These are phyloP conservation scores for Pancytospora epiphaga DNA, from an alignment of 371 early-diverging fungal species.

Conservation along the genomic window DNA sequence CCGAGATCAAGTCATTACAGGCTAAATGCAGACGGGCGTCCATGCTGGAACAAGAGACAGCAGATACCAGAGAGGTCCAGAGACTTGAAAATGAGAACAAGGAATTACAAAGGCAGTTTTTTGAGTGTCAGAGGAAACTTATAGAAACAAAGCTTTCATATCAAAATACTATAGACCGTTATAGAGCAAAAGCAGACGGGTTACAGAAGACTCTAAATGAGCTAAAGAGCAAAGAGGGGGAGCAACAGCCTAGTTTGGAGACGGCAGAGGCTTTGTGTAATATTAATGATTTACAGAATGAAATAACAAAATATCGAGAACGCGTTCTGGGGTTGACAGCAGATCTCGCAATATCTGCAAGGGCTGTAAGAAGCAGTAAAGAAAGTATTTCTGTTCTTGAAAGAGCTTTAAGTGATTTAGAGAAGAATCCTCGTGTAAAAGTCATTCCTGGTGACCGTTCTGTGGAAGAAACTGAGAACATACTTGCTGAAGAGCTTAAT, in stretches of 20 bases:
- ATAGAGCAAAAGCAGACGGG: neutral
- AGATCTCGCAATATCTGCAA: neutral
- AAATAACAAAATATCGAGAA: neutral
- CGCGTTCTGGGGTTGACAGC: neutral
- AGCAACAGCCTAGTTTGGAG: neutral
- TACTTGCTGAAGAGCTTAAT: slow-evolving; percentile 13
- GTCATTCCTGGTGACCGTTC: neutral
- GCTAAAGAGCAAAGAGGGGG: neutral
- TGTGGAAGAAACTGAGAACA: neutral
- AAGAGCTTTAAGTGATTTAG: neutral
- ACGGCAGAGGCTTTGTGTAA: neutral
- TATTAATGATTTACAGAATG: neutral
- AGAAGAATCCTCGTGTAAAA: neutral
- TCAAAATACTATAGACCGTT: neutral
- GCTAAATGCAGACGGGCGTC: neutral
- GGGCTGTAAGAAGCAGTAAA: neutral
- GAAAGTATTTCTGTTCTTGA: neutral
- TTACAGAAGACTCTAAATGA: neutral
- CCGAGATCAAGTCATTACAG: neutral
- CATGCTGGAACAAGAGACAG: neutral
- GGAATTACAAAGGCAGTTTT: neutral
- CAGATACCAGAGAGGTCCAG: neutral
- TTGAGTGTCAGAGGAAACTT: neutral
- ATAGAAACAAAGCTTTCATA: neutral
- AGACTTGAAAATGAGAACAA: neutral